Conservation (phyloP, 345 rosid species). For the Brassica cretica region DNA sequence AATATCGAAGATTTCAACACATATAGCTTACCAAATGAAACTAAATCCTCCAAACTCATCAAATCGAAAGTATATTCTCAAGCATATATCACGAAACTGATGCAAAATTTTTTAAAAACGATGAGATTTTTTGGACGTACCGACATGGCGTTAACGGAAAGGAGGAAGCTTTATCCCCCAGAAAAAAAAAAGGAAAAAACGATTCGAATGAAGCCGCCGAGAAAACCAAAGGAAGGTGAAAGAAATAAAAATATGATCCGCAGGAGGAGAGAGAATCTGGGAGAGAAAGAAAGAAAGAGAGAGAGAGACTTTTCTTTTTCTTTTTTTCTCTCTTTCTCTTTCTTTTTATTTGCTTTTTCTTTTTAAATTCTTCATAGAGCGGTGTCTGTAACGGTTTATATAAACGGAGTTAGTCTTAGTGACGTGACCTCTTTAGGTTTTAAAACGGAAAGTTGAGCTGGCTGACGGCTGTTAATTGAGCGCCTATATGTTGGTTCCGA, state of each 20-base stretch:
- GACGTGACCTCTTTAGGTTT: conserved; percentile 34
- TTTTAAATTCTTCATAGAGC: conserved; percentile 21
- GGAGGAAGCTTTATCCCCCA: conserved; percentile 30
- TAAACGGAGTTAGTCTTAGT: conserved; percentile 38
- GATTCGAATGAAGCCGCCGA: conserved; percentile 34
- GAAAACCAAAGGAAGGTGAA: conserved; percentile 39
- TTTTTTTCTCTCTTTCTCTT: background rate
- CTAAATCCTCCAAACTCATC: conserved; percentile 17
- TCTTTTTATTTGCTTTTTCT: background rate
- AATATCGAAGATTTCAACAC: background rate
- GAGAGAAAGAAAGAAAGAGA: conserved; percentile 20
- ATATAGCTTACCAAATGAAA: conserved; percentile 13
- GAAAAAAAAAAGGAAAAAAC: conserved; percentile 14
- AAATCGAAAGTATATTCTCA: conserved; percentile 12
- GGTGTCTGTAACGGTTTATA: conserved; percentile 38
- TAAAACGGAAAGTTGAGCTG: conserved; percentile 46
- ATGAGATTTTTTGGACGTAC: conserved; percentile 30
- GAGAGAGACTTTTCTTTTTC: conserved; percentile 18
- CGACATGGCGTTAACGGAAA: conserved; percentile 36
- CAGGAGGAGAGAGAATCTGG: conserved; percentile 32
- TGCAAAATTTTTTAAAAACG: background rate
- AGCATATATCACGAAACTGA: background rate
- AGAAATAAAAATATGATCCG: conserved; percentile 32
- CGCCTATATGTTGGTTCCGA: conserved; percentile 41
- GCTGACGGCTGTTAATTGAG: conserved; percentile 48